Conservation (phyloP, 352 stramenopile species). For the Sclerospora graminicola region DNA sequence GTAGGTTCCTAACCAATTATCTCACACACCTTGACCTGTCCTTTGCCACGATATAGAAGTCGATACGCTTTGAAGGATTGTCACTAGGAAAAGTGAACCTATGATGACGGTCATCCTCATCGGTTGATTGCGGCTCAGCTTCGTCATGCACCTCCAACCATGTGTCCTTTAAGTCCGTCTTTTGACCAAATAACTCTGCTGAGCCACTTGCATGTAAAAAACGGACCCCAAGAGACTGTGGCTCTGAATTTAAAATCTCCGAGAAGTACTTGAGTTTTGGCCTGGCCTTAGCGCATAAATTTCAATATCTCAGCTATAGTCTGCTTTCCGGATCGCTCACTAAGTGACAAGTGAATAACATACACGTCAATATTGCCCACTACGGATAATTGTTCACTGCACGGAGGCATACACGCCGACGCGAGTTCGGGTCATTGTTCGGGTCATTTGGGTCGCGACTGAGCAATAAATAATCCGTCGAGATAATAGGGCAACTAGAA, state of each 20-base stretch:
- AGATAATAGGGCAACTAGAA: conserved; percentile 65
- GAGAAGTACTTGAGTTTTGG: conserved; percentile 63
- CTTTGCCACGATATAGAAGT: conserved; percentile 75
- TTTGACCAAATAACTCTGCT: conserved; percentile 31
- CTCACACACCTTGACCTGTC: conserved; percentile 47
- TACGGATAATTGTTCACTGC: conserved; percentile 51
- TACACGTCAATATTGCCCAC: conserved; percentile 74
- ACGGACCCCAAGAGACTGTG: conserved; percentile 61
- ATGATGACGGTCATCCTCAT: conserved; percentile 27
- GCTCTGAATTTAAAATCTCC: conserved; percentile 84
- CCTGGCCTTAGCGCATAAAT: conserved; percentile 58
- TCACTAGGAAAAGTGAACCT: conserved; percentile 85
- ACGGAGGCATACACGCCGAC: conserved; percentile 79
- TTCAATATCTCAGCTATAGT: conserved; percentile 75
- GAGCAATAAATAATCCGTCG: conserved; percentile 72
- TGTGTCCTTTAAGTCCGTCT: conserved; percentile 69
- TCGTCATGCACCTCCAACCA: conserved; percentile 61
- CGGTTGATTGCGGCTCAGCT: conserved; percentile 37
- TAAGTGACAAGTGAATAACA: conserved; percentile 79
- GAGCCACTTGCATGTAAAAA: conserved; percentile 77
- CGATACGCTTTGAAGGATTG: conserved; percentile 78
- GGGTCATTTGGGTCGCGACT: conserved; percentile 71
- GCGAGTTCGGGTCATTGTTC: conserved; percentile 73
- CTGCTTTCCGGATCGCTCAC: conserved; percentile 55
- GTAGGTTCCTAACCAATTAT: conserved; percentile 71